These are phyloP conservation scores for Exidia glandulosa DNA, from an alignment of 768 basidiomycete species.

Conservation along the genomic window DNA sequence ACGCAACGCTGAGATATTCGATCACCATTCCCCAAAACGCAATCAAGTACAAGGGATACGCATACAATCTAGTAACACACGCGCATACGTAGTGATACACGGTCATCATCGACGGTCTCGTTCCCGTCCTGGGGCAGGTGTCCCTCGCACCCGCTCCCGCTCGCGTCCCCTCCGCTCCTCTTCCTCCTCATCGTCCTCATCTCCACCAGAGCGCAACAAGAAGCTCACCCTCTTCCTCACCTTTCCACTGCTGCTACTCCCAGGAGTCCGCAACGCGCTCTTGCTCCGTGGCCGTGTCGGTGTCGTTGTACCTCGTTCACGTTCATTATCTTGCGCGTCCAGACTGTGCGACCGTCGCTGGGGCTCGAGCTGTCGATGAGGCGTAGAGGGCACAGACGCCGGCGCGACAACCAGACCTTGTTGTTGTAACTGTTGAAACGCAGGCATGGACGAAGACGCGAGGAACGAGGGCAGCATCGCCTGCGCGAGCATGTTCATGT, in stretches of 20 bases:
- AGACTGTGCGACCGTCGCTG: neutral
- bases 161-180: neutral
- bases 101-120: neutral
- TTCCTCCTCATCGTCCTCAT: neutral
- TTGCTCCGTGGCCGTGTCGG: too few relatives aligned
- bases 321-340: too few relatives aligned
- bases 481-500: neutral
- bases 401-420: neutral
- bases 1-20: too few relatives aligned
- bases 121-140: neutral
- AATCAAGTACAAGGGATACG: too few relatives aligned
- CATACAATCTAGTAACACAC: neutral
- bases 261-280: neutral
- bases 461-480: neutral
- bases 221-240: neutral
- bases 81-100: neutral
- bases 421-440: neutral
- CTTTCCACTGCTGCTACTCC: neutral
- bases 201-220: too few relatives aligned
- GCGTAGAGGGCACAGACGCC: neutral
- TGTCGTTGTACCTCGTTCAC: too few relatives aligned
- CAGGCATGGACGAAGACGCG: neutral
- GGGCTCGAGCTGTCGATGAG: neutral
- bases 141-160: neutral
- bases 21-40: too few relatives aligned